Evolutionary conservation across 2,329 filamentous ascomycete species (phyloP), one percentile per base, ranked within the genome.

Genomic region (Penicillium griseofulvum): DNA sequence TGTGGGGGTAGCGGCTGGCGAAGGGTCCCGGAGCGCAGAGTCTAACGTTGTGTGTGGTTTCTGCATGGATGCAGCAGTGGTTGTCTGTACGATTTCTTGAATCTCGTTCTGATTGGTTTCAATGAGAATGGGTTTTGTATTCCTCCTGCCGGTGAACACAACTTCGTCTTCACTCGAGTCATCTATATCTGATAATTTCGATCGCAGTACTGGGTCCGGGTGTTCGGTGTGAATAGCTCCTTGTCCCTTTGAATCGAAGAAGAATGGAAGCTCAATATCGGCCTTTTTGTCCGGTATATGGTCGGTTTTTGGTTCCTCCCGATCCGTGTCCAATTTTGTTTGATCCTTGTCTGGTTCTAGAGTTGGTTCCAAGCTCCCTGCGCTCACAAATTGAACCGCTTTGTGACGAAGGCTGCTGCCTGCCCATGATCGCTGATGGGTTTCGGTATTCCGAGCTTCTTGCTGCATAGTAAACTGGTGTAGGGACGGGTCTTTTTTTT

Each of bases 151-250:
- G 19, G 56, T 64, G 44, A 76, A 76, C 7, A 76, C 68, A 33
- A 76, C 66, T 54, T 76, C 74, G 43, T 96, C 90, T 45, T 89
- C 88, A 65, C 87, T 88, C 0, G 87, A 89, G 59, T 84, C 80
- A 0, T 80, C 81, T 7, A 67, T 65, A 2, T 74, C 74, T 16
- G 75, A 75, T 17, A 17, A 12, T 10, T 56, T 51, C 3, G 37
- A 33, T 22, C 22, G 48, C 14, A 50, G 2, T 22, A 55, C 53
- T 6, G 71, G 70, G 45, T 70, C 59, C 9, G 69, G 57, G 17
- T 73, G 54, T 5, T 68, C 68, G 8, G 72, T 73, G 5, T 68
- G 31, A 36, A 53, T 41, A 9, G 65, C 46, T 22, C 55, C 51
- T 41, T 67, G 65, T 5, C 71, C 74, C 17, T 60, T 49, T 2